Evolutionary conservation across 768 basidiomycete species (phyloP).

Genomic region (Lyophyllum decastes): DNA sequence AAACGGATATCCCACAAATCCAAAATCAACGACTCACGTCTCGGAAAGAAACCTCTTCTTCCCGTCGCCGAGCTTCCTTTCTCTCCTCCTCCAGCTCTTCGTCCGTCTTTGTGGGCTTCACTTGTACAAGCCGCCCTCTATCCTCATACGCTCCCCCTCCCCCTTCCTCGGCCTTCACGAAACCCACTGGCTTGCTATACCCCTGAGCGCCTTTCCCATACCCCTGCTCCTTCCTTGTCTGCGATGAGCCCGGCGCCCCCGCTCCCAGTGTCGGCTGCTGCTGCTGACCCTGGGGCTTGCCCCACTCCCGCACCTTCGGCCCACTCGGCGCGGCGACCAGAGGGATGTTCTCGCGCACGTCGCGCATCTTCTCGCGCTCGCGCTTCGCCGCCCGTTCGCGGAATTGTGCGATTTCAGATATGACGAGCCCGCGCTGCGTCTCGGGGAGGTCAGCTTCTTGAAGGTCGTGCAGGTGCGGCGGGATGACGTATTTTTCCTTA

Average conservation of each 20-base stretch:
- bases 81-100: conserved; percentile 86
- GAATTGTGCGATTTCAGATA: conserved; percentile 96
- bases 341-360: conserved; percentile 63
- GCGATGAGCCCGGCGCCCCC: conserved; percentile 23
- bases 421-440: conserved; percentile 87
- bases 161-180: conserved; percentile 70
- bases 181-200: conserved; percentile 79
- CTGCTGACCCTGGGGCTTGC: conserved; percentile 49
- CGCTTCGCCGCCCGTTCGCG: conserved; percentile 91
- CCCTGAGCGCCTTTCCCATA: conserved; percentile 72
- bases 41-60: conserved; percentile 83
- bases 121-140: conserved; percentile 33
- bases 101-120: conserved; percentile 66
- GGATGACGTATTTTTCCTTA: conserved; percentile 88
- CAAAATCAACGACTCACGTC: conserved; percentile 59
- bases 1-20: background rate
- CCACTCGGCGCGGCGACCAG: conserved; percentile 60
- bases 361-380: conserved; percentile 86
- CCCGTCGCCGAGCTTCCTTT: conserved; percentile 70
- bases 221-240: conserved; percentile 45
- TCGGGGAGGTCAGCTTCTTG: conserved; percentile 97
- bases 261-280: conserved; percentile 29
- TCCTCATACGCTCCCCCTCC: conserved; percentile 28
- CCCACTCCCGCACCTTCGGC: conserved; percentile 80
- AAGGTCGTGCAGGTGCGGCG: conserved; percentile 95